Percentiles rank a stretch among this genome's conserved stretches.
phyloP scores from a whole-genome alignment of 164 flowering plant genomes.

The Vitis rupestris region DNA sequence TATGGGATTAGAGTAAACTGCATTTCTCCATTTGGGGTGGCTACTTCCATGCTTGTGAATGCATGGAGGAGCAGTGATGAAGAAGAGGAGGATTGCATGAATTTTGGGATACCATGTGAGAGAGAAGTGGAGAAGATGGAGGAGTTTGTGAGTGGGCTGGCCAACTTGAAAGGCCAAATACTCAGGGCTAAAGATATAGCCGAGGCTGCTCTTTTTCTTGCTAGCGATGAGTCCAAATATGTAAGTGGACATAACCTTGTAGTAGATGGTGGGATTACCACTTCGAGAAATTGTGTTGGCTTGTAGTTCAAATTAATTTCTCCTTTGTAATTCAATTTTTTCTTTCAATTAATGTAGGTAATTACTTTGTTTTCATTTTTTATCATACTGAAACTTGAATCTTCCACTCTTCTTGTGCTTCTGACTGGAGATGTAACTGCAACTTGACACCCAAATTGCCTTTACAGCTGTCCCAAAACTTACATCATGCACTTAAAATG shows the following conservation, averaged over 20 bases:
- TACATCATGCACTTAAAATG: too few relatives aligned
- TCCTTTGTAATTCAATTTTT: neutral
- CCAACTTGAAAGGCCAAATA: constrained; percentile 48
- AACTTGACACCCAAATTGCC: too few relatives aligned
- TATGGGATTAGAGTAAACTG: constrained; percentile 82
- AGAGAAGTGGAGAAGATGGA: constrained; percentile 72
- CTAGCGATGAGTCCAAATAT: constrained; percentile 77
- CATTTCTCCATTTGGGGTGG: constrained; percentile 92
- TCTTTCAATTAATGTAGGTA: neutral
- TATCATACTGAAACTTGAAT: neutral
- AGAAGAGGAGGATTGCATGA: constrained; percentile 29
- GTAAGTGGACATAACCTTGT: constrained; percentile 84
- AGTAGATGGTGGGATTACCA: constrained; percentile 77
- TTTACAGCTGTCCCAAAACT: too few relatives aligned
- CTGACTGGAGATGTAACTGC: too few relatives aligned
- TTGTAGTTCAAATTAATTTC: constrained; percentile 19
- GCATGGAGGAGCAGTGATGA: constrained; percentile 52
- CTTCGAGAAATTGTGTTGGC: constrained; percentile 61
- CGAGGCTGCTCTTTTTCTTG: constrained; percentile 76
- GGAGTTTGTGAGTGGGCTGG: constrained; percentile 66
- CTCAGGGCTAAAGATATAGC: constrained; percentile 63
- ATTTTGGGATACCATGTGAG: constrained; percentile 29
- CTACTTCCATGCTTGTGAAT: constrained; percentile 70
- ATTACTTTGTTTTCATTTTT: neutral
- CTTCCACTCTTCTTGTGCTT: too few relatives aligned